Conservation (phyloP, 2,329 filamentous ascomycete genomes). For the Exophiala lecanii-corni region DNA sequence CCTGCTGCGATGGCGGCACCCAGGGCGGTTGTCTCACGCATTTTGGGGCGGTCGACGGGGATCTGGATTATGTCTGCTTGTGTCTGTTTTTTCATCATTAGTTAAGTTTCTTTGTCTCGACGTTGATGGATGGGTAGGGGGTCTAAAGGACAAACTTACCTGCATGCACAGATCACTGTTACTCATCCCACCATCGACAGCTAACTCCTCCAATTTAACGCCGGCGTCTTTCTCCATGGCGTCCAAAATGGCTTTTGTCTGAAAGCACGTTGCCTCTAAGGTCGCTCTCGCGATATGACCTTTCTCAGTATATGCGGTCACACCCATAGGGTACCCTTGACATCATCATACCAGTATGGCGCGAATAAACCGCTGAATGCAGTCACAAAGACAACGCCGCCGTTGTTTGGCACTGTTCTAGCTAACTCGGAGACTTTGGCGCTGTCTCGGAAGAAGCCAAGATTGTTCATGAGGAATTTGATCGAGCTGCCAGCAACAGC, state of each 20-base stretch:
- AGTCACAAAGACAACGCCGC: slow-evolving; percentile 73
- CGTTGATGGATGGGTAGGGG: not conserved
- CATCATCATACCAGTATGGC: slow-evolving; percentile 81
- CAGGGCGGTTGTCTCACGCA: slow-evolving; percentile 86
- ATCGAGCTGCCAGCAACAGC: slow-evolving; percentile 68
- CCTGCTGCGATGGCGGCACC: slow-evolving; percentile 86
- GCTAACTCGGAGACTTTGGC: slow-evolving; percentile 55
- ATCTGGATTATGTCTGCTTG: slow-evolving; percentile 84
- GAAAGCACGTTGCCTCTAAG: slow-evolving; percentile 76
- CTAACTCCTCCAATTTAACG: slow-evolving; percentile 64
- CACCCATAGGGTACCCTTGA: slow-evolving; percentile 71
- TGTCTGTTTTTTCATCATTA: slow-evolving; percentile 30
- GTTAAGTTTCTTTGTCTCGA: no score
- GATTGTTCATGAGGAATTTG: slow-evolving; percentile 59
- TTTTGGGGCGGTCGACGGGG: slow-evolving; percentile 70
- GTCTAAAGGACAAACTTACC: slow-evolving; percentile 30
- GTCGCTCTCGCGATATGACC: slow-evolving; percentile 77
- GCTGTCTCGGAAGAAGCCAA: slow-evolving; percentile 51
- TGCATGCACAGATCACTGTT: slow-evolving; percentile 78
- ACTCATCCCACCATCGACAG: slow-evolving; percentile 75
- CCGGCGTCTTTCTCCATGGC: slow-evolving; percentile 76
- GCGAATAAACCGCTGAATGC: slow-evolving; percentile 79
- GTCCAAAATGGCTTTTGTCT: slow-evolving; percentile 76
- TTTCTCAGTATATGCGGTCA: slow-evolving; percentile 70
- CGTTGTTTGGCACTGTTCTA: slow-evolving; percentile 60